These are phyloP conservation scores for Fusarium goolgardi DNA, from an alignment of 2,329 filamentous ascomycete species.

Conservation along the genomic window DNA sequence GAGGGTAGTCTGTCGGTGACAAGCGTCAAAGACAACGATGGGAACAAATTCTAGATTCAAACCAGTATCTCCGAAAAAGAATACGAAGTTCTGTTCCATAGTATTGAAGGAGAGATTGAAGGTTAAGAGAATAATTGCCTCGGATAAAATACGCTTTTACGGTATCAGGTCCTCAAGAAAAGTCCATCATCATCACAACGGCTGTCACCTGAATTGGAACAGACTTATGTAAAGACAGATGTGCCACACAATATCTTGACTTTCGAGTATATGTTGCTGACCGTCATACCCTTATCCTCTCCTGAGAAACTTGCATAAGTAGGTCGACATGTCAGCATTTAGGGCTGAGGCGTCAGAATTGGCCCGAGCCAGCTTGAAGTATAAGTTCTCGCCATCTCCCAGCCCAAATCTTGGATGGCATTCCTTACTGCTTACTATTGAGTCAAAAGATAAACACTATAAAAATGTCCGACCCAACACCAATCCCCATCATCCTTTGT, in stretches of 20 bases:
- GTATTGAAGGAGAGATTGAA: too few relatives aligned
- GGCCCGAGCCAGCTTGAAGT: neutral
- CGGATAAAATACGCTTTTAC: neutral
- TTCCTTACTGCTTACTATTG: rapidly evolving
- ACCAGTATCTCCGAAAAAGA: too few relatives aligned
- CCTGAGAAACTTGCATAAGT: neutral
- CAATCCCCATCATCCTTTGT: conserved; percentile 32
- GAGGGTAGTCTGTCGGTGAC: neutral
- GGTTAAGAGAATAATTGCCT: too few relatives aligned
- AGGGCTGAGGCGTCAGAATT: neutral
- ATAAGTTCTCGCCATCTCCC: neutral
- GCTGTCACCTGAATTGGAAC: neutral
- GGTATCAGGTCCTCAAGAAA: neutral
- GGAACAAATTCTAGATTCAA: neutral
- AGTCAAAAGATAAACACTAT: neutral
- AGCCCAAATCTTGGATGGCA: rapidly evolving
- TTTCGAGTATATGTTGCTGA: neutral
- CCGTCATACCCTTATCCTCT: rapidly evolving
- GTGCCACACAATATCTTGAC: neutral
- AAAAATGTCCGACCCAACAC: neutral
- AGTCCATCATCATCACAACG: neutral
- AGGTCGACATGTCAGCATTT: conserved; percentile 1
- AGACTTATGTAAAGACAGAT: neutral
- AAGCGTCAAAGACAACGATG: neutral
- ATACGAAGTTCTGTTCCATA: too few relatives aligned